phyloP scores from a whole-genome alignment of 139 green algal genomes.

The Picochlorum sp. region DNA sequence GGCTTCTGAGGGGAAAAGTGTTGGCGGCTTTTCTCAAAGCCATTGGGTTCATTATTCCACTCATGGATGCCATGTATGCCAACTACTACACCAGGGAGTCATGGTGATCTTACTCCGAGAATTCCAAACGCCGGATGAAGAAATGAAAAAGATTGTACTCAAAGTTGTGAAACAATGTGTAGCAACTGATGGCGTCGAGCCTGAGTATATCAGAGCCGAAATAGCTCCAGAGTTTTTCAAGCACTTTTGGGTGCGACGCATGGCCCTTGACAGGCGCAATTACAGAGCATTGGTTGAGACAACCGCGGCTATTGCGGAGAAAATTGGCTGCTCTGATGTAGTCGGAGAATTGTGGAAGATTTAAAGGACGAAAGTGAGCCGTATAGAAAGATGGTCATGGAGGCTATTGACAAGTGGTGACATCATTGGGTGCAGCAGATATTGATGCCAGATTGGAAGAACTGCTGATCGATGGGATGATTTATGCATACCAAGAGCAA shows the following conservation, averaged over 20 bases:
- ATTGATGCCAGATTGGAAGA: conserved; percentile 95
- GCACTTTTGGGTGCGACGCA: conserved; percentile 94
- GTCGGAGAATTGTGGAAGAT: conserved; percentile 93
- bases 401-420: conserved; percentile 80
- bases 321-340: conserved; percentile 82
- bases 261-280: conserved; percentile 94
- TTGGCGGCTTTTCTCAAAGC: conserved; percentile 84
- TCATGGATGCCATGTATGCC: conserved; percentile 98
- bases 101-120: conserved; percentile 92
- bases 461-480: conserved; percentile 94
- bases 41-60: conserved; percentile 96
- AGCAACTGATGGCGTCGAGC: conserved; percentile 89
- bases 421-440: conserved; percentile 73
- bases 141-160: conserved; percentile 99
- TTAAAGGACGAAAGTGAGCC: conserved; percentile 98
- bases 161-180: conserved; percentile 99
- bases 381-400: conserved; percentile 94
- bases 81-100: conserved; percentile 97
- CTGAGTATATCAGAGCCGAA: conserved; percentile 77
- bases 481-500: conserved; percentile 99
- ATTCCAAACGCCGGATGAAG: conserved; percentile 95
- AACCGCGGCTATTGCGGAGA: conserved; percentile 79
- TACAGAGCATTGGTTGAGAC: conserved; percentile 93
- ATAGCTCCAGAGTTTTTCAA: conserved; percentile 96
- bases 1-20: conserved; percentile 84